phyloP scores from a whole-genome alignment of 306 rosid species.

The Abrus precatorius region DNA sequence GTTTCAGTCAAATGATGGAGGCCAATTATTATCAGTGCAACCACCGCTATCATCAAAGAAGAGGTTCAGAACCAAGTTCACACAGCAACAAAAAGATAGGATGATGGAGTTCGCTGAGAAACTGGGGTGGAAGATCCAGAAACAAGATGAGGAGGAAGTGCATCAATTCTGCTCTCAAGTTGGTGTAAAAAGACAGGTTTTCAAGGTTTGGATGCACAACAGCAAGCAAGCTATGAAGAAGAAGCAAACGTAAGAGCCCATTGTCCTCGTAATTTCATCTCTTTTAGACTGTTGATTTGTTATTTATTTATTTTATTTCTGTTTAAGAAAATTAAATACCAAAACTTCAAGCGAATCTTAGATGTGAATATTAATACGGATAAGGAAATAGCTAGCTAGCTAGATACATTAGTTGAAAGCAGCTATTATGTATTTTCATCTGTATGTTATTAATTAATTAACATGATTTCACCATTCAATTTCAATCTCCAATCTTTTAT shows the following conservation, averaged over 20 bases:
- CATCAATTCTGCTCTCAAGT: constrained; percentile 75
- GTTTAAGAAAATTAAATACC: not conserved
- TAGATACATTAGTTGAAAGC: constrained; percentile 31
- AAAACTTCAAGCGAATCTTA: constrained; percentile 29
- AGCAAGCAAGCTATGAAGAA: constrained; percentile 86
- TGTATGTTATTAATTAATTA: constrained; percentile 2
- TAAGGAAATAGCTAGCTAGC: constrained; percentile 27
- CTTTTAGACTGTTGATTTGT: constrained; percentile 12
- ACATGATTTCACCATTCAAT: not conserved
- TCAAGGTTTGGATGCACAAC: constrained; percentile 99
- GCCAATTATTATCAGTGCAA: constrained; percentile 41
- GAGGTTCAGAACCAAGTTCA: constrained; percentile 84
- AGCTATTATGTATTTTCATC: constrained; percentile 10
- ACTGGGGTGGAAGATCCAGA: constrained; percentile 89
- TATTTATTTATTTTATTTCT: not conserved
- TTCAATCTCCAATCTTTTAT: not conserved
- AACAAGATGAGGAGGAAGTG: constrained; percentile 79
- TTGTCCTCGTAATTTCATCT: not conserved
- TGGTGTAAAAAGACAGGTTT: constrained; percentile 73
- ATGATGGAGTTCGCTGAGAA: constrained; percentile 88
- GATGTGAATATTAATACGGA: constrained; percentile 44
- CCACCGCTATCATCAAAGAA: constrained; percentile 55
- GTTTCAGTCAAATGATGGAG: constrained; percentile 50
- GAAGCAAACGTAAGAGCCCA: constrained; percentile 64
- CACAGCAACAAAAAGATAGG: constrained; percentile 71